A percentile compares a stretch with the other conserved stretches of the same genome.
phyloP scores from a whole-genome alignment of 495 filamentous ascomycete species.

The Penicillium argentinense region DNA sequence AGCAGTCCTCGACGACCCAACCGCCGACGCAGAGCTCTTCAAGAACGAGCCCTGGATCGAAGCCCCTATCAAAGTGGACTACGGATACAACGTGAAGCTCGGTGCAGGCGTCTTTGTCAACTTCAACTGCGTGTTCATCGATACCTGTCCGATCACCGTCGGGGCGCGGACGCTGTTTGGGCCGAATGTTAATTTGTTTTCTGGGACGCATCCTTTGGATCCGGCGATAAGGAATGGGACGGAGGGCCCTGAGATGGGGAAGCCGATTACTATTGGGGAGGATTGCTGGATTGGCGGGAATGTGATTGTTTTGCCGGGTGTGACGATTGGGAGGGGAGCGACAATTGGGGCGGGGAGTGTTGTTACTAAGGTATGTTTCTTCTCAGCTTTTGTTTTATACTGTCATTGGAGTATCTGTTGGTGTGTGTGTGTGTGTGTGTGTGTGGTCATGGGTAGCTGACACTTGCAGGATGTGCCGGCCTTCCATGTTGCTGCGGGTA shows the following conservation, averaged over 20 bases:
- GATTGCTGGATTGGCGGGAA: slow-evolving; percentile 90
- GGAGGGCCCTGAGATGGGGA: slow-evolving; percentile 71
- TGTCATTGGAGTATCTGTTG: too few species aligned
- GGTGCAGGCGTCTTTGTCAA: slow-evolving; percentile 75
- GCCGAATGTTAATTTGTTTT: slow-evolving; percentile 70
- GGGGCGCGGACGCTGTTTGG: slow-evolving; percentile 79
- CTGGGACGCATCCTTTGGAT: slow-evolving; percentile 75
- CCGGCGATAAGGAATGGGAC: slow-evolving; percentile 71
- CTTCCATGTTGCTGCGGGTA: slow-evolving; percentile 64
- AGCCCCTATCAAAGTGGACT: slow-evolving; percentile 68
- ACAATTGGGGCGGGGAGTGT: slow-evolving; percentile 86
- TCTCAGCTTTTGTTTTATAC: neutral
- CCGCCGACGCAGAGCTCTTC: slow-evolving; percentile 61
- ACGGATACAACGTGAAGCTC: slow-evolving; percentile 70
- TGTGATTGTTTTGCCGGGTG: slow-evolving; percentile 71
- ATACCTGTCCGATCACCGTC: slow-evolving; percentile 75
- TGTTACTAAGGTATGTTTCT: slow-evolving; percentile 75
- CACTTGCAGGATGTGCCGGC: slow-evolving; percentile 56
- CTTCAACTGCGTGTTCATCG: slow-evolving; percentile 71
- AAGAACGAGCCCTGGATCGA: slow-evolving; percentile 67
- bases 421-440: neutral
- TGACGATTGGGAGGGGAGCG: slow-evolving; percentile 75
- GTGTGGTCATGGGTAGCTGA: neutral
- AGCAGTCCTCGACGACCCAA: slow-evolving; percentile 47
- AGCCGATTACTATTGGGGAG: slow-evolving; percentile 74